Evolutionary conservation across 2,329 filamentous ascomycete genomes (phyloP), one percentile per base, ranked within the genome.

Genomic region (Trichoderma sp.): DNA sequence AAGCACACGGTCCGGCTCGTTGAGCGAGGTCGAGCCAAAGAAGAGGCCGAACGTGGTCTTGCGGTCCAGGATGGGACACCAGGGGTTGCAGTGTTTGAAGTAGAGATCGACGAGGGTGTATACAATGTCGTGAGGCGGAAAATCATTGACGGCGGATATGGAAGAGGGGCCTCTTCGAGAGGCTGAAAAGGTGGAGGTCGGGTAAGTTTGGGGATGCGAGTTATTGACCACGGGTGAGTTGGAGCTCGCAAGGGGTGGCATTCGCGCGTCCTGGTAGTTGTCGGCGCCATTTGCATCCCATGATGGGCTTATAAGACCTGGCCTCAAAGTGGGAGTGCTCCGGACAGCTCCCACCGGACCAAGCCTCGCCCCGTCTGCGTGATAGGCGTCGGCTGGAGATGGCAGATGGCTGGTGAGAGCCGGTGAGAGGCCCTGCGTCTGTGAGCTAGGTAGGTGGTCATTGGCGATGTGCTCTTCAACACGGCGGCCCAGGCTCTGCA

Each of bases 1-100:
- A 10, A 81, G 67, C 24, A 80, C 75, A 5, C 78, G 72, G 54
- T 80, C 78, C 1, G 75, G 72, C 61, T 80, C 78, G 41, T 71
- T 72, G 34, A 80, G 67, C 0, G 76, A 76, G 0, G 78, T 78
- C 7, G 78, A 77, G 1, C 77, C 78, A 45, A 80, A 80, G 63
- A 81, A 76, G 21, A 70, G 72, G 1, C 74, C 70, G 70, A 79
- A 76, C 15, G 77, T 80, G 0, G 78, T 77, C 63, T 80, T 79
- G 7, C 79, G 75, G 50, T 81, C 78, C 12, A 81, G 74, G 14
- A 81, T 79, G 0, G 79, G 79, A 57, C 78, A 80, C 85, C 85
- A 88, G 0, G 85, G 85, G 69, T 87, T 87, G 72, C 86, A 83
- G 71, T 88, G 85, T 69, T 86, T 86, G 77, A 88, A 88, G 74